Conservation (phyloP, 148 eudicot species). For the Chenopodium album region DNA sequence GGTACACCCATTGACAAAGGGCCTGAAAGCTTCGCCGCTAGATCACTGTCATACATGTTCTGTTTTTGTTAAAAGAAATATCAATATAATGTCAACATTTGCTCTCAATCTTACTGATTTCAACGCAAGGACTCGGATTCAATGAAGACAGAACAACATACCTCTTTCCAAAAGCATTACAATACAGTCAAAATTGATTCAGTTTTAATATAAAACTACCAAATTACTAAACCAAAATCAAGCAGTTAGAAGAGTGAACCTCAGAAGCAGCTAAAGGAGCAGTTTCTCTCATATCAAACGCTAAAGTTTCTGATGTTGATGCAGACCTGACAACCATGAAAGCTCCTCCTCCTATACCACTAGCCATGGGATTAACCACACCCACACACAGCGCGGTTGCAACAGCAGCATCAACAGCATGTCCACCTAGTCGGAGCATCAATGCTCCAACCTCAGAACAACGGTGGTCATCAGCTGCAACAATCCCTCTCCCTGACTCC, state of each 20-base stretch:
- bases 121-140: not conserved
- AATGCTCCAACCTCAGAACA: constrained; percentile 86
- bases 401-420: constrained; percentile 97
- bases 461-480: constrained; percentile 89
- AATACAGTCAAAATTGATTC: not conserved
- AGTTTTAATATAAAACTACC: not conserved
- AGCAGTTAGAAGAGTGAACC: constrained; percentile 34
- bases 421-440: constrained; percentile 69
- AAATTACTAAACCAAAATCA: not conserved
- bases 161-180: too few relatives aligned
- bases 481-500: constrained; percentile 69
- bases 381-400: constrained; percentile 85
- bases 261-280: constrained; percentile 86
- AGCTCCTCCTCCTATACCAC: constrained; percentile 95
- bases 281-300: constrained; percentile 82
- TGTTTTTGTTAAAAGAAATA: constrained; percentile 30
- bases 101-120: not conserved
- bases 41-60: constrained; percentile 65
- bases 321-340: constrained; percentile 86
- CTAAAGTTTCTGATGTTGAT: constrained; percentile 47
- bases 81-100: not conserved
- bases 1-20: constrained; percentile 87
- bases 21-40: constrained; percentile 47
- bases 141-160: too few relatives aligned
- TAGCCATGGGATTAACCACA: constrained; percentile 74